Evolutionary conservation across 768 basidiomycete genomes (phyloP), one percentile per base, ranked within the genome.

Genomic region (Boletus fagicola): DNA sequence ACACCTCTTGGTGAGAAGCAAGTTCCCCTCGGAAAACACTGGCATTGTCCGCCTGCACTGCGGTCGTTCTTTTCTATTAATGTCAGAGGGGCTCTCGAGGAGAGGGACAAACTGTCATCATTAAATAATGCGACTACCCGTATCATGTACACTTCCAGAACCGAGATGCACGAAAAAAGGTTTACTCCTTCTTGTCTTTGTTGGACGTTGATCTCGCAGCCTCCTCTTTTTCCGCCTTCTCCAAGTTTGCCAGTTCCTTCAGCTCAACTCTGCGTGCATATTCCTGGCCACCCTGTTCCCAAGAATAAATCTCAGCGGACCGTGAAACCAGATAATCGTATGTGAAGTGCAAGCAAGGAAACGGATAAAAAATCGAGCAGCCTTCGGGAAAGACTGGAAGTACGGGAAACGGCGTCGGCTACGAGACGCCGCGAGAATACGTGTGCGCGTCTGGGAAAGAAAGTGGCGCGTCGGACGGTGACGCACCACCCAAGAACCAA

Each of bases 271-370:
- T 83, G 57, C 76, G 78, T 30, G 89, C 90, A 67, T 88, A 94
- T 76, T 92, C 92, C 68, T 94, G 92, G 22, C 92, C 93, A 54
- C 83, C 86, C 86, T 94, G 75, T 52, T n/a, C 46, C 58, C 61
- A 53, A 56, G 59, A 60, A 47, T 54, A 57, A 45, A 13, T 8
- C 0, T 65, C 42, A 63, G 62, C 48, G 33, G 35, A 51, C 24
- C 13, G 40, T 31, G 48, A 51, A 39, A 53, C 18, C 2, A 60
- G 28, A 56, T 42, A 53, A 18, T 39, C 63, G n/a, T 38, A 50
- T 42, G 39, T 53, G 53, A 40, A 45, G 18, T 36, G 46, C 35
- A 45, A 22, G 47, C 16, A 43, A 49, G 20, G 55, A 52, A 59
- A 26, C 35, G 54, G 63, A 62, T 35, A 60, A 50, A 63, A 59